These are phyloP conservation scores for Zoysia matrella DNA, from an alignment of 202 grass and related monocot species.

Conservation along the genomic window DNA sequence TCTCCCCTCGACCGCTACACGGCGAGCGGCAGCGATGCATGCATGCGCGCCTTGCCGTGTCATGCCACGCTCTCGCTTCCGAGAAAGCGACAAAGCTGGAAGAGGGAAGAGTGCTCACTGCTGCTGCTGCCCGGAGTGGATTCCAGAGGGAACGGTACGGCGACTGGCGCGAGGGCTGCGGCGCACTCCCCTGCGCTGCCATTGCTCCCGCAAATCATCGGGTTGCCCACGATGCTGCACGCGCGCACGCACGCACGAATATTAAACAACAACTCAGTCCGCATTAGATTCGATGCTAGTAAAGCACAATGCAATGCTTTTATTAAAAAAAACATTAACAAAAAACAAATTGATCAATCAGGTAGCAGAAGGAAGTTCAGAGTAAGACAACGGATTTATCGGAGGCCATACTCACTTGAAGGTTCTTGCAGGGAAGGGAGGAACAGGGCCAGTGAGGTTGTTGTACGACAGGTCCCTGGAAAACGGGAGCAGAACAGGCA, in stretches of 20 bases:
- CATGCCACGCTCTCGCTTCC: slow-evolving; percentile 15
- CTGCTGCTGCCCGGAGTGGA: slow-evolving; percentile 54
- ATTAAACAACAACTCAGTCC: background rate
- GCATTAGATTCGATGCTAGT: slow-evolving; percentile 28
- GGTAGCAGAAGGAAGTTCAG: background rate
- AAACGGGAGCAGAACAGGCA: background rate
- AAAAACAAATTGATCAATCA: slow-evolving; percentile 4
- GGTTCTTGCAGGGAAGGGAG: slow-evolving; percentile 75
- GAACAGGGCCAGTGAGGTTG: slow-evolving; percentile 85
- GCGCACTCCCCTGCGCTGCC: slow-evolving; percentile 61
- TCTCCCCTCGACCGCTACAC: slow-evolving; percentile 29
- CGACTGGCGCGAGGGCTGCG: slow-evolving; percentile 47
- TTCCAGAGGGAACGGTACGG: slow-evolving; percentile 69
- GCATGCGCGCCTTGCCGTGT: background rate
- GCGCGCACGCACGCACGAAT: slow-evolving; percentile 13
- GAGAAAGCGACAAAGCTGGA: background rate
- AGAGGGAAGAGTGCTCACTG: slow-evolving; percentile 8
- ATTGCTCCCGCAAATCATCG: slow-evolving; percentile 77
- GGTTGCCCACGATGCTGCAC: slow-evolving; percentile 90
- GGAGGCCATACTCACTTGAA: slow-evolving; percentile 68
- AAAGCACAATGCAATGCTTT: background rate
- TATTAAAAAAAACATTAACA: background rate
- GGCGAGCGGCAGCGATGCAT: slow-evolving; percentile 20
- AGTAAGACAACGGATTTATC: background rate
- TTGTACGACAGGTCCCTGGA: slow-evolving; percentile 98